These are phyloP conservation scores for Geranium rotundifolium DNA, from an alignment of 345 rosid genomes.

Conservation along the genomic window DNA sequence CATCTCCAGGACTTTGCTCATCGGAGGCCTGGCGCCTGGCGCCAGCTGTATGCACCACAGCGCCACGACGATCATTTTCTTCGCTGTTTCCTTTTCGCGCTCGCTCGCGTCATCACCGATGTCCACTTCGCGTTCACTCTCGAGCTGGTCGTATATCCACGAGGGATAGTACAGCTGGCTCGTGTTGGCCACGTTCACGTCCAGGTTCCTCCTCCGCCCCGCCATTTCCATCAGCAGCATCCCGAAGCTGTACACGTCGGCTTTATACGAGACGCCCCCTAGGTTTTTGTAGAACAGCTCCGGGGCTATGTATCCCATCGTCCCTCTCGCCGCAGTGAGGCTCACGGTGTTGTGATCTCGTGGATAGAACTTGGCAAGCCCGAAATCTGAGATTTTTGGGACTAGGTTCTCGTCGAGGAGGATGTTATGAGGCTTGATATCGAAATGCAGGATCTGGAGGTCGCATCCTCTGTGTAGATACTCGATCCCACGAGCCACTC, in stretches of 20 bases:
- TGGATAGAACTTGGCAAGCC: conserved; percentile 11
- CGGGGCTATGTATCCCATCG: conserved; percentile 4
- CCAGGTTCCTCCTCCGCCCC: conserved; percentile 1
- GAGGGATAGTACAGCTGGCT: conserved; percentile 6
- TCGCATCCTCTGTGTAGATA: conserved; percentile 16
- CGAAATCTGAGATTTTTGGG: conserved; percentile 13
- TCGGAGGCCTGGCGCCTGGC: conserved; percentile 6
- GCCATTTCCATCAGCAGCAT: conserved; percentile 14
- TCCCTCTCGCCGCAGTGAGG: conserved; percentile 11
- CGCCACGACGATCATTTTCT: conserved; percentile 2
- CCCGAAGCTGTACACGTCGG: conserved; percentile 9
- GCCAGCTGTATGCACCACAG: conserved; percentile 11
- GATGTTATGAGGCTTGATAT: conserved; percentile 15
- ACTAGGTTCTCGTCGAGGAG: conserved; percentile 2
- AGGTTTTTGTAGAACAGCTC: neutral
- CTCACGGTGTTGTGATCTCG: neutral
- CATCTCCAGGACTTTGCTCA: conserved; percentile 8
- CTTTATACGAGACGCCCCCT: neutral
- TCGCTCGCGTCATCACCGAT: neutral
- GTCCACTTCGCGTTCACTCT: neutral
- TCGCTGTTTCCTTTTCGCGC: neutral
- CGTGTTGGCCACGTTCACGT: neutral
- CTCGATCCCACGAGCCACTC: conserved; percentile 1
- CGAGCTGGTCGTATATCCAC: conserved; percentile 4
- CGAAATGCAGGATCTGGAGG: conserved; percentile 15